Evolutionary conservation across 1,139 yeast genomes (phyloP), one percentile per base, ranked within the genome.

Genomic region (Debaryomycetaceae sp.): DNA sequence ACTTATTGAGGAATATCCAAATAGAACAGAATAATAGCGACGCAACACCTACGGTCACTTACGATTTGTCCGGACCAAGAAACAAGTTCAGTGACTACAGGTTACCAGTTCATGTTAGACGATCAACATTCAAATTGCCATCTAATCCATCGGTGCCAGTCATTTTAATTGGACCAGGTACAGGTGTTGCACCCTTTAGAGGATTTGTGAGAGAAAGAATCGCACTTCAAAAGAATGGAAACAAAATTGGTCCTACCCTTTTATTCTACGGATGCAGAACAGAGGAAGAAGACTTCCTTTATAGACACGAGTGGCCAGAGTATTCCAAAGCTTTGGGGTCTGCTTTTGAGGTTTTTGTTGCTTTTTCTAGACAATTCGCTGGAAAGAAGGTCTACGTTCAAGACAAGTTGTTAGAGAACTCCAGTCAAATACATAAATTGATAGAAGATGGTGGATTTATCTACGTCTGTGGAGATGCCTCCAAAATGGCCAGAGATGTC

Each of bases 101-200:
- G 60, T 75, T 91, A 45, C 98, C 98, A 9, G 85, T 93, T 39
- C 97, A 90, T 64, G 87, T 93, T 40, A 87, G 99, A 70, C 89
- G 95, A 68, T 90, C 98, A 6, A 87, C 95, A 45, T 93, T 93
- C 73, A 91, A 89, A 72, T 76, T 93, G 52, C 99, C 99, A n/a
- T 75, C 90, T 13, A 88, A 88, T 60, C 85, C 95, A 30, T 66
- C 80, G 13, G 82, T 85, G 39, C 97, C 99, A 6, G 78, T 93
- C 34, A 88, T 93, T 56, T 81, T 91, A 85, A 78, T 93, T 61
- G 99, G 99, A 35, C 98, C 99, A 41, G 99, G 99, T 53, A 93
- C 99, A 6, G 99, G 99, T 62, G 93, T 93, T 46, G 98, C 99
- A 8, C 99, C 99, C 49, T 86, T 93, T 72, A 85, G 98, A 68